Evolutionary conservation across 371 early-diverging fungal genomes (phyloP), one percentile per base, ranked within the genome.

Genomic region (Actinomortierella ambigua): DNA sequence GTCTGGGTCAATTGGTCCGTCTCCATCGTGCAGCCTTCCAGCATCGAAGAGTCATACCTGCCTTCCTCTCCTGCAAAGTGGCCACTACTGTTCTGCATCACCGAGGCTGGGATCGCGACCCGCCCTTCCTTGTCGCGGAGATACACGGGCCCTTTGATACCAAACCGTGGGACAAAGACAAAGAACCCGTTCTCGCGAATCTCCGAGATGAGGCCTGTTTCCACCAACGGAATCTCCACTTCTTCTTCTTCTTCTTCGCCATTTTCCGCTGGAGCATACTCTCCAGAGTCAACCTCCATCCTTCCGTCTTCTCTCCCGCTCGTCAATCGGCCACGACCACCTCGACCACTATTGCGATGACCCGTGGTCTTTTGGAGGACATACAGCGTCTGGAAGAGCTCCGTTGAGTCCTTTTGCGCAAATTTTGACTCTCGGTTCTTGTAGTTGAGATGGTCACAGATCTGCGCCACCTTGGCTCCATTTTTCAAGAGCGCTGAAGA

Each of bases 351-450:
- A 41, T 41, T 41, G 11, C 51, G 51, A 3, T 22, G 48, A 39
- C 44, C 59, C 15, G 43, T 50, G 17, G 73, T 73, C 55, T 83
- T 81, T 54, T 90, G 89, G n/a, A 82, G 57, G 3, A 92, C 82
- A 55, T 84, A 91, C 13, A 88, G 80, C 24, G 85, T 85, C 78
- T 92, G 92, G 76, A 92, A 92, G 17, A 92, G 63, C 48, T 90
- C 90, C 0, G 91, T 87, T 3, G 92, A 90, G 66, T 92, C 91
- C 79, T 84, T 81, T 75, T 90, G 90, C 20, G 90, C 90, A 41
- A 89, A 69, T 64, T 92, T 92, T 8, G 90, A 87, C 68, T 87
- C 88, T 52, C 90, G 68, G n/a, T 87, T 89, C 60, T 87, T 87
- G 53, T 81, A 71, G 58, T 91, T 91, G 17, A 91, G 81, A 50